Conservation (phyloP, 495 filamentous ascomycete genomes). For the Aspergillus sparsus region DNA sequence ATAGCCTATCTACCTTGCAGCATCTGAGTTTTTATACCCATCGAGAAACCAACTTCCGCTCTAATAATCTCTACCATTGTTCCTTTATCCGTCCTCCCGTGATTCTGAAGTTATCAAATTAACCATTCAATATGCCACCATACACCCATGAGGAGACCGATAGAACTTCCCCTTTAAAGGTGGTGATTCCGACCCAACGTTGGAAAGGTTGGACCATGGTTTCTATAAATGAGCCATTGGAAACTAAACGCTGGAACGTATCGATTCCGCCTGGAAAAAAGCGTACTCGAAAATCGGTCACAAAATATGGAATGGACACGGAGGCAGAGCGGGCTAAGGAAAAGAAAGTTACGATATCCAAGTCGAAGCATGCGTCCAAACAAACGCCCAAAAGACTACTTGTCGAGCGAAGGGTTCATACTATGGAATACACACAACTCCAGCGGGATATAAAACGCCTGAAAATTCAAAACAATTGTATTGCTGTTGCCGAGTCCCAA, state of each 20-base stretch:
- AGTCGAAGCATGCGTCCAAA: neutral
- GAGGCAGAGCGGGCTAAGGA: too few species aligned
- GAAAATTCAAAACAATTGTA: neutral
- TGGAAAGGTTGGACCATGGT: neutral
- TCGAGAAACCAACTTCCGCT: too few species aligned
- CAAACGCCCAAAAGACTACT: neutral
- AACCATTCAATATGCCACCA: neutral
- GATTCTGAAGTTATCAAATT: too few species aligned
- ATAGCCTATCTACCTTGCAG: too few species aligned
- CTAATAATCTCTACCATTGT: too few species aligned
- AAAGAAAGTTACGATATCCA: neutral
- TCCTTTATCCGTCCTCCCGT: too few species aligned
- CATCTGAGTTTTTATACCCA: too few species aligned
- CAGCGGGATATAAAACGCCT: neutral
- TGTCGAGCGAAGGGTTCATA: neutral
- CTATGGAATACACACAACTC: neutral
- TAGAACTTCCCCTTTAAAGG: neutral
- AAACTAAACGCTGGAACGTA: neutral
- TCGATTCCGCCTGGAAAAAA: too few species aligned
- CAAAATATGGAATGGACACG: too few species aligned
- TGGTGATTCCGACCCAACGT: neutral
- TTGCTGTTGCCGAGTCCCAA: conserved; percentile 2
- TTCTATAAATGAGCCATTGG: neutral
- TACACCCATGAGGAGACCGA: neutral
- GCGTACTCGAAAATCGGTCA: too few species aligned